Evolutionary conservation across 1,284 basidiomycete genomes (phyloP).

Genomic region (Blastosporella zonata): DNA sequence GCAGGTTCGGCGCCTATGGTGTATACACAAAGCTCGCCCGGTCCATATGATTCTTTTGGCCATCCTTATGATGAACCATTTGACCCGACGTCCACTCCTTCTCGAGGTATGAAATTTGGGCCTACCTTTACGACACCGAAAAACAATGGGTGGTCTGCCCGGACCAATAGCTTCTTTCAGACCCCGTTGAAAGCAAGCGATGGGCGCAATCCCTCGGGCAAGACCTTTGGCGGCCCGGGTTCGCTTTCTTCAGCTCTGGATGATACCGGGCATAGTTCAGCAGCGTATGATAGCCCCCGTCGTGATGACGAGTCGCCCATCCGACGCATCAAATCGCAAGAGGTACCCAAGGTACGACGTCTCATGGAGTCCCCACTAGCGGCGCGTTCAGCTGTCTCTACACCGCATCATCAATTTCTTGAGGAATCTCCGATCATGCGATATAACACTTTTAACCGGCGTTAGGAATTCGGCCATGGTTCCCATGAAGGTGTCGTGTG

Average conservation of each 20-base stretch:
- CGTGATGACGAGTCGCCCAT: constrained; percentile 36
- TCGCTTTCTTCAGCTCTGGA: constrained; percentile 30
- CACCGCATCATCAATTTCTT: constrained; percentile 20
- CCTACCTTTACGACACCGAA: constrained; percentile 59
- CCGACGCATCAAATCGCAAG: constrained; percentile 24
- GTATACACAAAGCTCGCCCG: constrained; percentile 39
- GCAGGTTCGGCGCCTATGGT: constrained; percentile 41
- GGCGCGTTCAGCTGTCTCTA: constrained; percentile 21
- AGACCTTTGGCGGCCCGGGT: constrained; percentile 28
- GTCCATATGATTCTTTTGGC: constrained; percentile 32
- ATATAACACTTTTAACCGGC: constrained; percentile 19
- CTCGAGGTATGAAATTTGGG: constrained; percentile 61
- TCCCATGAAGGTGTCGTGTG: neutral
- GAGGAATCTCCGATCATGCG: constrained; percentile 38
- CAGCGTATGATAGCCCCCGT: constrained; percentile 24
- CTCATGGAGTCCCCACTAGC: constrained; percentile 27
- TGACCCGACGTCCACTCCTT: constrained; percentile 73
- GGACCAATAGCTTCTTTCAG: constrained; percentile 40
- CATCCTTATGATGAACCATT: constrained; percentile 52
- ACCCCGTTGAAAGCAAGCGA: constrained; percentile 42
- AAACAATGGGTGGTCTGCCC: constrained; percentile 40
- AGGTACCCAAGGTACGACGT: constrained; percentile 20
- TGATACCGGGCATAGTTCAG: constrained; percentile 24
- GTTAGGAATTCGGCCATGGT: constrained; percentile 10
- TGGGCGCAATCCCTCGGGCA: constrained; percentile 25